Conservation (phyloP, 768 basidiomycete genomes). For the Amanita jacksonii region DNA sequence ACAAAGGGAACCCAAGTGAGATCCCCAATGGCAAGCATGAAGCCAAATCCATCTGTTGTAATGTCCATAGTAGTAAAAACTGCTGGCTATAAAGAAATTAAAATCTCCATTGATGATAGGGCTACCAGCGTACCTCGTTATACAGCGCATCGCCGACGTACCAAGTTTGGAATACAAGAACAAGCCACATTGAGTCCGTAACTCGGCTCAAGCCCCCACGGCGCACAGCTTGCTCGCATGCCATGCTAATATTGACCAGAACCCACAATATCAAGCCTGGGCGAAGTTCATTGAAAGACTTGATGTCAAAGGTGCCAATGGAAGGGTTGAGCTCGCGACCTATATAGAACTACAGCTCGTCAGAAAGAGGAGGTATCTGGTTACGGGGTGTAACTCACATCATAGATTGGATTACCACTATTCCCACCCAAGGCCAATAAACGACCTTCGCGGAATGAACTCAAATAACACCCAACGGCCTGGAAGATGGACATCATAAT, state of each 20-base stretch:
- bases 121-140: conserved; percentile 58
- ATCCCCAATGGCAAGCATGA: conserved; percentile 94
- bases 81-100: conserved; percentile 44
- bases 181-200: conserved; percentile 90
- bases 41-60: conserved; percentile 94
- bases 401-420: conserved; percentile 78
- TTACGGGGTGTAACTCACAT: no score
- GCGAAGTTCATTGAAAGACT: conserved; percentile 76
- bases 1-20: conserved; percentile 91
- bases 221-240: conserved; percentile 82
- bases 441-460: conserved; percentile 58
- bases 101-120: neutral
- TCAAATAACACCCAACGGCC: conserved; percentile 57
- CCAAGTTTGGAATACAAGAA: conserved; percentile 74
- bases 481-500: conserved; percentile 72
- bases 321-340: conserved; percentile 93
- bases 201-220: conserved; percentile 54
- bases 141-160: conserved; percentile 85
- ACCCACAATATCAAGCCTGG: conserved; percentile 91
- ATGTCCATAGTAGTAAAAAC: conserved; percentile 97
- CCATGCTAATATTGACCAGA: conserved; percentile 82
- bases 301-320: conserved; percentile 58
- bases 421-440: conserved; percentile 92
- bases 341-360: conserved; percentile 66
- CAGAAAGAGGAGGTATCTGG: no score